Conservation (phyloP, 2,329 filamentous ascomycete genomes). For the Coleophoma crateriformis region DNA sequence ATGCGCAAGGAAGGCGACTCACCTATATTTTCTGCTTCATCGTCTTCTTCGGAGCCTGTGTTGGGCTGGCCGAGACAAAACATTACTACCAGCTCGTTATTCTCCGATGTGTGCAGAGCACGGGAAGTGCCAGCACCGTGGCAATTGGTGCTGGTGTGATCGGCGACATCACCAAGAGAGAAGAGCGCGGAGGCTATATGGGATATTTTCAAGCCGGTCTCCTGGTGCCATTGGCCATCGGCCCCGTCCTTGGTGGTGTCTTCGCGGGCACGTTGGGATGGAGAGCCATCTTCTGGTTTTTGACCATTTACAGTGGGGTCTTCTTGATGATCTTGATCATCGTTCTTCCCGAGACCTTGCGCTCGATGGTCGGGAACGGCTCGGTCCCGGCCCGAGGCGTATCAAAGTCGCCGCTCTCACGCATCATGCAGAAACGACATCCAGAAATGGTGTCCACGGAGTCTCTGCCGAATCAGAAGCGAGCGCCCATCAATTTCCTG, state of each 20-base stretch:
- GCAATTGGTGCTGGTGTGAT: slow-evolving; percentile 54
- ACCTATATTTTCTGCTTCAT: slow-evolving; percentile 42
- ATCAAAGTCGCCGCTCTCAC: no score
- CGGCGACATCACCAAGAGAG: slow-evolving; percentile 55
- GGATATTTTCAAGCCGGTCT: slow-evolving; percentile 40
- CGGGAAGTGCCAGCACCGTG: slow-evolving; percentile 52
- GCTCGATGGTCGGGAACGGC: slow-evolving; percentile 18
- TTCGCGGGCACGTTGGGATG: slow-evolving; percentile 39
- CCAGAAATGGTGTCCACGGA: no score
- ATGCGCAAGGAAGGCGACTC: slow-evolving; percentile 45
- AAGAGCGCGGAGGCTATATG: slow-evolving; percentile 60
- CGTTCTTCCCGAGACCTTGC: slow-evolving; percentile 18
- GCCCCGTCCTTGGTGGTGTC: slow-evolving; percentile 42
- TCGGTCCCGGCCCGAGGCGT: no score
- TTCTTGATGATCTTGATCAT: slow-evolving; percentile 24
- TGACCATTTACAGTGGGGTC: slow-evolving; percentile 34
- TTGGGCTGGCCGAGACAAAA: slow-evolving; percentile 34
- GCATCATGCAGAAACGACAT: no score
- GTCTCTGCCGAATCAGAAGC: no score
- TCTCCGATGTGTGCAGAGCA: slow-evolving; percentile 48
- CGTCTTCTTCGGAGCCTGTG: slow-evolving; percentile 39
- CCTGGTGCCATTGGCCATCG: slow-evolving; percentile 34
- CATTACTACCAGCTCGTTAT: slow-evolving; percentile 40
- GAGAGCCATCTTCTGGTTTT: slow-evolving; percentile 44
- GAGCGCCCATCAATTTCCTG: no score